phyloP scores from a whole-genome alignment of 768 basidiomycete species.

The Phanerodontia chrysosporium region DNA sequence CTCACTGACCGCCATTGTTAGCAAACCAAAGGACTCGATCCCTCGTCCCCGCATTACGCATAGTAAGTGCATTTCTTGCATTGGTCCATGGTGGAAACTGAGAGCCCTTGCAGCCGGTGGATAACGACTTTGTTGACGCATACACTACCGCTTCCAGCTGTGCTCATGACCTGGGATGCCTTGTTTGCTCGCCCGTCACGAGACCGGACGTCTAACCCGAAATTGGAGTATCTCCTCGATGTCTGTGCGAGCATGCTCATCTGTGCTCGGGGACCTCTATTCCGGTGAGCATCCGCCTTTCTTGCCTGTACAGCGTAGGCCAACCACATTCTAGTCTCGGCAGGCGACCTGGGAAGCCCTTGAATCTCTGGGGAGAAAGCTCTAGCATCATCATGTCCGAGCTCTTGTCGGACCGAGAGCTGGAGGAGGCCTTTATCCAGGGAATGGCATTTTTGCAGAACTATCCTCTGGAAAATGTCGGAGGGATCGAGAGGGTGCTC shows the following conservation, averaged over 20 bases:
- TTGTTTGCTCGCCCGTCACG: conserved; percentile 58
- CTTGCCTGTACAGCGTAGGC: conserved; percentile 1
- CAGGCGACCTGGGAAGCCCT: conserved; percentile 37
- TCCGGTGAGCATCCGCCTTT: conserved; percentile 39
- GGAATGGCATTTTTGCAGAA: conserved; percentile 58
- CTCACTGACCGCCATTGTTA: conserved; percentile 25
- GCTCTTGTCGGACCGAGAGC: conserved; percentile 44
- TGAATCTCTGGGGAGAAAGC: conserved; percentile 55
- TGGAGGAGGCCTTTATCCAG: conserved; percentile 63
- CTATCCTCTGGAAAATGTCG: conserved; percentile 62
- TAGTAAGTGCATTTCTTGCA: conserved; percentile 45
- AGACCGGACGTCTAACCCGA: conserved; percentile 49
- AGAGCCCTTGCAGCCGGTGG: conserved; percentile 53
- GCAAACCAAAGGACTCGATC: conserved; percentile 65
- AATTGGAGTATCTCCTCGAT: conserved; percentile 66
- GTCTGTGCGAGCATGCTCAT: conserved; percentile 69
- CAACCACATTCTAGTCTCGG: conserved; percentile 42
- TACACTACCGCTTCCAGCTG: conserved; percentile 59
- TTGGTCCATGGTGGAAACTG: neutral
- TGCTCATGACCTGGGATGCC: conserved; percentile 67
- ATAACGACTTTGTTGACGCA: conserved; percentile 67
- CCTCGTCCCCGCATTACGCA: conserved; percentile 72
- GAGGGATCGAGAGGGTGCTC: conserved; percentile 67
- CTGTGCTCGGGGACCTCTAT: conserved; percentile 47
- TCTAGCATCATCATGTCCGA: conserved; percentile 34